phyloP scores from a whole-genome alignment of 164 flowering plant genomes.

The Piper longum region DNA sequence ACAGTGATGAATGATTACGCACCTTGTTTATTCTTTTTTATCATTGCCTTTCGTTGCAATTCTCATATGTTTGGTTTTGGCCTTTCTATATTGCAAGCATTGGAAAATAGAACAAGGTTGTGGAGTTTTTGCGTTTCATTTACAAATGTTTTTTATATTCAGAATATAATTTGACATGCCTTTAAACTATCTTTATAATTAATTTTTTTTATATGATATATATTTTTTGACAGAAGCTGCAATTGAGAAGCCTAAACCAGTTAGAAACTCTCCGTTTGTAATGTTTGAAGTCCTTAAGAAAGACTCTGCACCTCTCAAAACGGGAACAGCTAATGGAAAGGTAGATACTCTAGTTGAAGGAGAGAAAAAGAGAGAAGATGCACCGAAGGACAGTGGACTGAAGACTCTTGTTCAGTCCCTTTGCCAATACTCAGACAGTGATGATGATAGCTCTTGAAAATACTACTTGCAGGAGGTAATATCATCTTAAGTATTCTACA shows the following conservation, averaged over 20 bases:
- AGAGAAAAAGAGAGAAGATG: conserved; percentile 3
- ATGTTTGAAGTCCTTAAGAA: conserved; percentile 3
- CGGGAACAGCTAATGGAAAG: not conserved
- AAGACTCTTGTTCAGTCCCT: conserved; percentile 4
- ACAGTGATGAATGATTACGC: too few species aligned
- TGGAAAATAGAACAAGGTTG: too few species aligned
- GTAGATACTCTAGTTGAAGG: not conserved
- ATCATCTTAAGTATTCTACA: too few species aligned
- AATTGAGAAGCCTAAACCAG: not conserved
- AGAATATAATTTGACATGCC: not conserved
- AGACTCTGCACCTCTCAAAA: not conserved
- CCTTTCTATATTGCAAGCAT: too few species aligned
- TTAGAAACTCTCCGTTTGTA: conserved; percentile 4
- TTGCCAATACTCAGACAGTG: conserved; percentile 3
- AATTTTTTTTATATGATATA: not conserved
- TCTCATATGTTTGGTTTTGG: too few species aligned
- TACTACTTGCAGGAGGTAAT: too few species aligned
- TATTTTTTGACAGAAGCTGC: not conserved
- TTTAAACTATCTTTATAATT: not conserved
- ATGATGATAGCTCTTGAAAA: conserved; percentile 1
- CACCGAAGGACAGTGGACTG: not conserved
- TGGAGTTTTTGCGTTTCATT: not conserved
- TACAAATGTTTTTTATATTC: too few species aligned
- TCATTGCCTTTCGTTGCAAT: too few species aligned
- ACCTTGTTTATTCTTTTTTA: too few species aligned